Evolutionary conservation across 805 yeast genomes (phyloP).

Genomic region (Barnettozyma californica): DNA sequence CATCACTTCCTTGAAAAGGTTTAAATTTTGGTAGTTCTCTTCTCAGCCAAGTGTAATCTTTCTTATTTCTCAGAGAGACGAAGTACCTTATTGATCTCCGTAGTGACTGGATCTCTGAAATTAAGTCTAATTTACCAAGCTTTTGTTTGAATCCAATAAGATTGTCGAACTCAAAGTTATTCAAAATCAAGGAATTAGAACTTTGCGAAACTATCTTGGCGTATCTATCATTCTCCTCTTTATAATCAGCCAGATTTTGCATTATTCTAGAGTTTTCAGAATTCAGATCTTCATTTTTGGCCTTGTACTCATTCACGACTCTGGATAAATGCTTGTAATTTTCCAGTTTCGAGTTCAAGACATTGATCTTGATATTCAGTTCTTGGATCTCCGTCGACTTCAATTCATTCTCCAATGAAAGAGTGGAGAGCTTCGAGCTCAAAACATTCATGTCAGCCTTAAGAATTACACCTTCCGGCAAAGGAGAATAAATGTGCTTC

Average conservation of each 20-base stretch:
- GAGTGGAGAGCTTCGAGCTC: background rate
- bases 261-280: conserved; percentile 13
- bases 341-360: conserved; percentile 39
- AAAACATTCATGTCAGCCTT: background rate
- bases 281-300: conserved; percentile 16
- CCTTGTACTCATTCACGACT: conserved; percentile 21
- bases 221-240: conserved; percentile 19
- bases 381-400: conserved; percentile 33
- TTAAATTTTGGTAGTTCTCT: conserved; percentile 8
- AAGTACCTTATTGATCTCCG: conserved; percentile 25
- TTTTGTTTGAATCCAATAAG: conserved; percentile 31
- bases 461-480: background rate
- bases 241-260: conserved; percentile 12
- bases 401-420: background rate
- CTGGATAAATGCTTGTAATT: conserved; percentile 28
- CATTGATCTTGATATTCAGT: conserved; percentile 37
- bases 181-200: conserved; percentile 21
- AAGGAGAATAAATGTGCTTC: background rate
- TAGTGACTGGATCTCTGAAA: conserved; percentile 41
- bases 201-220: conserved; percentile 8
- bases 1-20: conserved; percentile 3
- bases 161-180: conserved; percentile 29
- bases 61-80: background rate
- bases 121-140: conserved; percentile 31
- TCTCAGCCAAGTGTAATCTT: conserved; percentile 10